phyloP scores from a whole-genome alignment of 208 protist species.

The Acanthamoeba lenticulata region DNA sequence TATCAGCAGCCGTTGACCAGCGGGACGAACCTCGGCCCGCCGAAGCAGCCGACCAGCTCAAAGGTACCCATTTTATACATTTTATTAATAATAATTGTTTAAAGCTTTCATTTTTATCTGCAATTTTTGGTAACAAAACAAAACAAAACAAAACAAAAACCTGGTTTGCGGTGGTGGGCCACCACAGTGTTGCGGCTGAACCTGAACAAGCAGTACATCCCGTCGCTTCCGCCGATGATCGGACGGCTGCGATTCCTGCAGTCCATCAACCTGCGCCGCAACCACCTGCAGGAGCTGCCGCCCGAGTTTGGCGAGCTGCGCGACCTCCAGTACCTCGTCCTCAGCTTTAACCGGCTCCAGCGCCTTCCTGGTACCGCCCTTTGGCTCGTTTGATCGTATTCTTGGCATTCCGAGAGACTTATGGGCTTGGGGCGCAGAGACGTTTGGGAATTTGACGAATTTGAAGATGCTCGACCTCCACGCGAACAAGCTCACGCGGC shows the following conservation, averaged over 20 bases:
- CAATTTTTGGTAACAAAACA: too few relatives aligned
- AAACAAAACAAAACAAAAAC: too few relatives aligned
- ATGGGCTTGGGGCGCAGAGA: too few relatives aligned
- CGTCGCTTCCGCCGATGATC: slow-evolving; percentile 12
- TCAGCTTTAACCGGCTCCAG: slow-evolving; percentile 26
- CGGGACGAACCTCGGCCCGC: background rate
- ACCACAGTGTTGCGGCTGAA: slow-evolving; percentile 49
- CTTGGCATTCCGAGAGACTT: too few relatives aligned
- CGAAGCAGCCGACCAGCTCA: background rate
- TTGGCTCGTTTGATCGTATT: too few relatives aligned
- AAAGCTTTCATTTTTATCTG: too few relatives aligned
- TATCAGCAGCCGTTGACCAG: too few relatives aligned
- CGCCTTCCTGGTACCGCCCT: background rate
- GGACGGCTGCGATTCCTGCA: slow-evolving; percentile 2
- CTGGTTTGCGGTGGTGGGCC: too few relatives aligned
- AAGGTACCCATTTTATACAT: background rate
- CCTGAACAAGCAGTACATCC: slow-evolving; percentile 56
- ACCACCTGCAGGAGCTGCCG: slow-evolving; percentile 36
- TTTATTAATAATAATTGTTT: too few relatives aligned
- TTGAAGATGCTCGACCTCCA: slow-evolving; percentile 54
- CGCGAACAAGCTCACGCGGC: slow-evolving; percentile 33
- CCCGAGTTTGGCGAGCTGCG: slow-evolving; percentile 20
- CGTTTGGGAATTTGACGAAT: slow-evolving; percentile 43
- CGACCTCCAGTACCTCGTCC: slow-evolving; percentile 33
- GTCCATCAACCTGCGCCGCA: slow-evolving; percentile 12